Conservation (phyloP, 2,329 filamentous ascomycete species). For the Erysiphe pulchra region DNA sequence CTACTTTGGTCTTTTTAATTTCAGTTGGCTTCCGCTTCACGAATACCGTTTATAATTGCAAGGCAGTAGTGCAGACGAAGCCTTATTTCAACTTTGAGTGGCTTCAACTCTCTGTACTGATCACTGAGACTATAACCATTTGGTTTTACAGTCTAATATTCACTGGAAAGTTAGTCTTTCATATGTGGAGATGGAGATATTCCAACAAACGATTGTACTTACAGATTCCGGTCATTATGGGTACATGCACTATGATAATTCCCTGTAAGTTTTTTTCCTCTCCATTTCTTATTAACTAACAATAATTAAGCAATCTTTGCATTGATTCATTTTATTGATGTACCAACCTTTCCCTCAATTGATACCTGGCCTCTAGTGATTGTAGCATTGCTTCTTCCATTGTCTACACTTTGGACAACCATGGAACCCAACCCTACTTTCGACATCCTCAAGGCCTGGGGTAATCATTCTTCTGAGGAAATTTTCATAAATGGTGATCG, state of each 20-base stretch:
- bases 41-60: slow-evolving; percentile 21
- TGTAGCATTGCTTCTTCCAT: slow-evolving; percentile 34
- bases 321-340: slow-evolving; percentile 24
- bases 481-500: no score
- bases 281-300: slow-evolving; percentile 2
- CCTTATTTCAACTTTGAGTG: slow-evolving; percentile 6
- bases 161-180: slow-evolving; percentile 30
- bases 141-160: slow-evolving; percentile 38
- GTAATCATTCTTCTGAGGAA: not conserved
- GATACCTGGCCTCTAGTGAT: slow-evolving; percentile 27
- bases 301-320: slow-evolving; percentile 28
- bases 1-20: slow-evolving; percentile 21
- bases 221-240: slow-evolving; percentile 41
- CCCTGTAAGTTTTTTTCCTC: slow-evolving; percentile 23
- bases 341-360: slow-evolving; percentile 22
- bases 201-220: slow-evolving; percentile 35
- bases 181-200: slow-evolving; percentile 26
- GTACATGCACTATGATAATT: slow-evolving; percentile 37
- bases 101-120: slow-evolving; percentile 13
- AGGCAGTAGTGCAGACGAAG: slow-evolving; percentile 5
- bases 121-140: slow-evolving; percentile 28
- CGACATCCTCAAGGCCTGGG: slow-evolving; percentile 4
- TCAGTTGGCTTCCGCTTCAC: slow-evolving; percentile 27
- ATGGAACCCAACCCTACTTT: slow-evolving; percentile 7
- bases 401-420: slow-evolving; percentile 40